Base-by-base conservation (phyloP, 2,329 filamentous ascomycete genomes). In the Colletotrichum orbiculare region DNA sequence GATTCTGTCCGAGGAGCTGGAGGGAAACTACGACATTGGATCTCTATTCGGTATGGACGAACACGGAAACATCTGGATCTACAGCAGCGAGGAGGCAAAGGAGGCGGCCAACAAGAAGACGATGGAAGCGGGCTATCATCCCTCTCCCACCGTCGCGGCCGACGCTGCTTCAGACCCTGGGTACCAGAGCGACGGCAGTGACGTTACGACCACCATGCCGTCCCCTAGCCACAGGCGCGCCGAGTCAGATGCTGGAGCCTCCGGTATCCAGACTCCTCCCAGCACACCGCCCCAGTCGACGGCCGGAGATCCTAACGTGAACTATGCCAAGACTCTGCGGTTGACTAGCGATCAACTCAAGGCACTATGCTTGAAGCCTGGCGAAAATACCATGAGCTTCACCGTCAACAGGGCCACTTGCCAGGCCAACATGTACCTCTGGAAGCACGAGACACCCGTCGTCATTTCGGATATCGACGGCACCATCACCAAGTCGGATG, bases 391-490 rank as follows among this genome's bases (percentile, higher is more conserved):
- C 11, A 95, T 99, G 90, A 94, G 92, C 73, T 99, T 99, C 76
- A 98, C 93, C 3, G 96, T 99, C 66, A 98, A 98, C 77, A 87
- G 92, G 68, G 94, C 96, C 6, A 97, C 93, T 0, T 99, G 96
- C 78, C 89, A 89, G 55, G 96, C 95, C 12, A 91, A 89, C 71
- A 96, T 99, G 89, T 99, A 94, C 76, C 87, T 97, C 66, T 99
- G 96, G 96, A 90, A 88, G 69, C 89, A 95, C 73, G 91, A 96
- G 72, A 91, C 91, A 0, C 96, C 96, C 0, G 95, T 99, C 60
- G 94, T 99, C 52, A 97, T 99, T 68, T 98, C 95, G 1, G 96
- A 99, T 77, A 98, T 99, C 73, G 96, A 99, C 77, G 96, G 96
- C 55, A 99, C 96, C 25, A 99, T 99, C 72, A 99, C 96, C 64